Evolutionary conservation across 2,329 filamentous ascomycete species (phyloP), one percentile per base, ranked within the genome.

Genomic region (Colletotrichum echinochloae): DNA sequence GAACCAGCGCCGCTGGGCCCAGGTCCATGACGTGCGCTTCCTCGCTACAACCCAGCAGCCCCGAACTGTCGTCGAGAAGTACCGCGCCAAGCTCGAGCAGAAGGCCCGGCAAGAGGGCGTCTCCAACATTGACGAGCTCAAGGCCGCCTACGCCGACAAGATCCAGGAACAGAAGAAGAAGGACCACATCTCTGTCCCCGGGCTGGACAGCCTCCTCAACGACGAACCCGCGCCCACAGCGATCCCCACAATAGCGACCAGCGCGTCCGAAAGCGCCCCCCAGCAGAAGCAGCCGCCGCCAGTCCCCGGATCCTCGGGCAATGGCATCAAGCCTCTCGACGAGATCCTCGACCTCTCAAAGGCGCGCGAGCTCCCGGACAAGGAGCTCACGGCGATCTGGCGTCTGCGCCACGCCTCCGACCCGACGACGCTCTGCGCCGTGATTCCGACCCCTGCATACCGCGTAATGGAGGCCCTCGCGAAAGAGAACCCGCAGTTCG

Each of bases 21-120:
- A 94, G 77, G 94, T 98, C 37, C 94, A 97, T 81, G 94, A 98
- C 81, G 91, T 97, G 57, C 94, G 95, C 74, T 97, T 95, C 85
- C 88, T 97, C 55, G 92, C 92, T 72, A 96, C 94, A 20, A 93
- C 94, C 72, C 89, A 89, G 68, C 84, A 89, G 67, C 86, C 91
- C 56, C 87, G 89, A 68, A 86, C 87, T 75, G 85, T 98, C 48
- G 79, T 93, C 73, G 94, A 97, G 74, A 97, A 93, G 81, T 99
- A 99, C 84, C 89, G 89, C 75, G 88, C 91, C 67, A 97, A 97
- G 84, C 91, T 99, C 73, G 88, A 92, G 74, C 84, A 87, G 74
- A 98, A 97, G 82, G 95, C 94, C 14, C 89, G 90, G 78, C 83
- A 91, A 82, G 87, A 92, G 79, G 91, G 92, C n/a, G 83, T 88